Conservation (phyloP, 2,329 filamentous ascomycete species). For the Colletotrichum lindemuthianum region DNA sequence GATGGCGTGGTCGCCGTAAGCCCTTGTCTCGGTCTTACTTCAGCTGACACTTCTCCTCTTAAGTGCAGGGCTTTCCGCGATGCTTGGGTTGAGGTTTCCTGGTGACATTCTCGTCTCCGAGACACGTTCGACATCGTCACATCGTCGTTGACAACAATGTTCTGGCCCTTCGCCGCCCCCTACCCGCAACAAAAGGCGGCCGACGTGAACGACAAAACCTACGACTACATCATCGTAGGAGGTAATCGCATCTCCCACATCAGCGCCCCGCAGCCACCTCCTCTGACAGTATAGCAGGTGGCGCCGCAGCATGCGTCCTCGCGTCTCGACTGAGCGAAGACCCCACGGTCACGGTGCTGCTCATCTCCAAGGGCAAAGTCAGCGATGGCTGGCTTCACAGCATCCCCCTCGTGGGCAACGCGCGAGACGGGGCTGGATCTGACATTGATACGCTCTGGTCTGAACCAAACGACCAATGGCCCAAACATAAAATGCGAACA, state of each 20-base stretch:
- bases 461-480: conserved; percentile 40
- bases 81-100: too few species aligned
- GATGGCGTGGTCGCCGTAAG: too few species aligned
- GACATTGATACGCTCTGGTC: conserved; percentile 42
- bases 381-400: conserved; percentile 43
- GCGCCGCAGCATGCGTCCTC: conserved; percentile 58
- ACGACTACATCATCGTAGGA: conserved; percentile 59
- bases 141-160: conserved; percentile 6
- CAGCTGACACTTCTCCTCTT: too few species aligned
- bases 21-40: too few species aligned
- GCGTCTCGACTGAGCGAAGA: conserved; percentile 55
- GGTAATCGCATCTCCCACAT: conserved; percentile 34
- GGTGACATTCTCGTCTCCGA: too few species aligned
- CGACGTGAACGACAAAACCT: conserved; percentile 43
- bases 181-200: conserved; percentile 40
- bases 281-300: conserved; percentile 42
- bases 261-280: neutral
- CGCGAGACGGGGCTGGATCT: conserved; percentile 36
- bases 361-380: conserved; percentile 48
- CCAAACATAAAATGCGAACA: conserved; percentile 35
- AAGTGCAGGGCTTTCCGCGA: too few species aligned
- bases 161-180: conserved; percentile 41
- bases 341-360: conserved; percentile 47
- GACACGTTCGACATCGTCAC: neutral
- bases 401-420: conserved; percentile 45